Evolutionary conservation across 345 rosid genomes (phyloP).

Genomic region (Melaleuca quinquenervia): DNA sequence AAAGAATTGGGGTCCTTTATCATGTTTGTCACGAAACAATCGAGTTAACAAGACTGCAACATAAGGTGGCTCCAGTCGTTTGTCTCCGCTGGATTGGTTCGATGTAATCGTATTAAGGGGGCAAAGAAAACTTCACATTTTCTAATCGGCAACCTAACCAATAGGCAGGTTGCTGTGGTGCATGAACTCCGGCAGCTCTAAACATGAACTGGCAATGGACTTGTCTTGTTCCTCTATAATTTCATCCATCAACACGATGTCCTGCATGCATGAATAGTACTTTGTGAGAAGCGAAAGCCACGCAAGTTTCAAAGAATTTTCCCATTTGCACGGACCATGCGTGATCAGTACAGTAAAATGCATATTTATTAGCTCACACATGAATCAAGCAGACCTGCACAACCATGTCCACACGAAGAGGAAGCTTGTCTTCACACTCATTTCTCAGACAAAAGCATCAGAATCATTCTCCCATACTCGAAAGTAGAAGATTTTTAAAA

Average conservation of each 20-base stretch:
- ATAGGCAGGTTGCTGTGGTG: background rate
- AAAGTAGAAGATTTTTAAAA: background rate
- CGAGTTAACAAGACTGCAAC: background rate
- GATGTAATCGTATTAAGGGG: background rate
- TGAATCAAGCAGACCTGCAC: background rate
- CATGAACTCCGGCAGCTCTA: constrained; percentile 11
- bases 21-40: background rate
- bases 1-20: background rate
- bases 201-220: constrained; percentile 12
- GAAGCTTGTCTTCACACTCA: background rate
- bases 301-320: background rate
- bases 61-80: background rate
- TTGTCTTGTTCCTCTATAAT: constrained; percentile 11
- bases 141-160: background rate
- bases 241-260: background rate
- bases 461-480: background rate
- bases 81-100: background rate
- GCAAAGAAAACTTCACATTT: background rate
- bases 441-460: background rate
- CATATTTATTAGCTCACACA: background rate
- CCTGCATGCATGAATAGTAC: background rate
- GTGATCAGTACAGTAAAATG: background rate
- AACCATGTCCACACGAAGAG: background rate
- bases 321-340: background rate
- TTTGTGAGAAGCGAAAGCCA: background rate